Evolutionary conservation across 768 basidiomycete genomes (phyloP).

Genomic region (Trametopsis cervina): DNA sequence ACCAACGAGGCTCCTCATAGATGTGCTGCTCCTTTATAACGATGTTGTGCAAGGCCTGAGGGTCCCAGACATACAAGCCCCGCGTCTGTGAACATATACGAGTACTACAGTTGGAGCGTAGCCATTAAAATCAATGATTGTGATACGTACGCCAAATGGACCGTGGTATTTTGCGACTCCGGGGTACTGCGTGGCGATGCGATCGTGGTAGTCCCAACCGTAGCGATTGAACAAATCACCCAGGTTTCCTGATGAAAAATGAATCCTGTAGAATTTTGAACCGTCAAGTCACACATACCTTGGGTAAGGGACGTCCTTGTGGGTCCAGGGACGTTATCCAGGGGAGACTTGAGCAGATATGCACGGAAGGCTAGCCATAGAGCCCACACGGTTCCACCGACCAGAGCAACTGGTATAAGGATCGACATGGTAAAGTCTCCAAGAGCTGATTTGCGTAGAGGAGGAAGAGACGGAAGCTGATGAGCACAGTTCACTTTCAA

Average conservation of each 20-base stretch:
- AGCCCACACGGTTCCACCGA: neutral
- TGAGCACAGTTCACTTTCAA: no score
- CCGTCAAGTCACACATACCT: no score
- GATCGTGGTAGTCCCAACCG: constrained; percentile 7
- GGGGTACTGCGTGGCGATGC: neutral
- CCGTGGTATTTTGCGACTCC: constrained; percentile 7
- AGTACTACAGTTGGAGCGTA: neutral
- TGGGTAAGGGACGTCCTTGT: neutral
- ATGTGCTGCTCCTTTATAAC: constrained; percentile 20
- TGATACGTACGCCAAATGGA: constrained; percentile 6
- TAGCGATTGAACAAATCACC: constrained; percentile 6
- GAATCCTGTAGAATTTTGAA: neutral
- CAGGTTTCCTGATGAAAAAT: constrained; percentile 1
- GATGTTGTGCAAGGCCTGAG: constrained; percentile 17
- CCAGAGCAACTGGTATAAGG: neutral
- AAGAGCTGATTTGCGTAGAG: no score
- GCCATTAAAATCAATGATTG: neutral
- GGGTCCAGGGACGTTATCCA: constrained; percentile 1
- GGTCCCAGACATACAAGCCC: constrained; percentile 21
- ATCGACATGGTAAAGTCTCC: no score
- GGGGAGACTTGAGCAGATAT: neutral
- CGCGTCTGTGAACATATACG: constrained; percentile 8
- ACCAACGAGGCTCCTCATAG: constrained; percentile 18
- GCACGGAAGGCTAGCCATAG: neutral
- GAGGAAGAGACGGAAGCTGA: no score